phyloP scores from a whole-genome alignment of 2,329 filamentous ascomycete genomes.

The Tolypocladium sp. region DNA sequence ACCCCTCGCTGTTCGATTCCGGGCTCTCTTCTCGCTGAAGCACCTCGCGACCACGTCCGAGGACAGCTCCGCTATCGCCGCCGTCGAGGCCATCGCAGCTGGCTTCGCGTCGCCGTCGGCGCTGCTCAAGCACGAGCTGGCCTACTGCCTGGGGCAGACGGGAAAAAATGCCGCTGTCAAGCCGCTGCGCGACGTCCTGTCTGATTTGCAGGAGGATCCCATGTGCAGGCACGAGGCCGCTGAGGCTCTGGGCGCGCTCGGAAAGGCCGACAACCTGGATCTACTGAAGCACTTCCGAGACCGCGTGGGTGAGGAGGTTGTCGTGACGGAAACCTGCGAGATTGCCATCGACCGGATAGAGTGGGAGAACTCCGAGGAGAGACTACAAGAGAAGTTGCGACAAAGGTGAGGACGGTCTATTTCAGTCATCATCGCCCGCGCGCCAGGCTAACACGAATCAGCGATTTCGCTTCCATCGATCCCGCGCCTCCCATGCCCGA shows the following conservation, averaged over 20 bases:
- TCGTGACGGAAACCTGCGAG: conserved; percentile 92
- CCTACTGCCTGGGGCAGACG: conserved; percentile 93
- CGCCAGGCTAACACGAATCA: conserved; percentile 23
- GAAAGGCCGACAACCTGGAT: conserved; percentile 62
- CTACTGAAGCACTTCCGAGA: conserved; percentile 68
- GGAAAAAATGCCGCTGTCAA: conserved; percentile 66
- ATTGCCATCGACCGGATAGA: conserved; percentile 90
- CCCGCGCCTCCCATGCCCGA: conserved; percentile 83
- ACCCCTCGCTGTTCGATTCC: conserved; percentile 81
- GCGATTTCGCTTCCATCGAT: conserved; percentile 92
- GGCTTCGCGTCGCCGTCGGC: conserved; percentile 79
- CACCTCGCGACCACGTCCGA: conserved; percentile 68
- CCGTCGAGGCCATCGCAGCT: conserved; percentile 76
- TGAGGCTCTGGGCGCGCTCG: conserved; percentile 85
- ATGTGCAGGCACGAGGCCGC: conserved; percentile 98
- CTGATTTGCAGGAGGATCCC: conserved; percentile 72
- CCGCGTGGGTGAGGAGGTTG: conserved; percentile 63
- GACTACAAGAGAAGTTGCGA: conserved; percentile 67
- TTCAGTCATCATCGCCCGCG: conserved; percentile 5
- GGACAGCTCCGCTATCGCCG: conserved; percentile 44
- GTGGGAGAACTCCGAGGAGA: conserved; percentile 75
- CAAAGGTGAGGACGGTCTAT: conserved; percentile 52
- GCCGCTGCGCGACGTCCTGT: conserved; percentile 63
- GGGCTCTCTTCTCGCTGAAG: conserved; percentile 95
- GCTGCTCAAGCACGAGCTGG: conserved; percentile 89